Evolutionary conservation across 495 filamentous ascomycete species (phyloP).

Genomic region (Extremus antarcticus): DNA sequence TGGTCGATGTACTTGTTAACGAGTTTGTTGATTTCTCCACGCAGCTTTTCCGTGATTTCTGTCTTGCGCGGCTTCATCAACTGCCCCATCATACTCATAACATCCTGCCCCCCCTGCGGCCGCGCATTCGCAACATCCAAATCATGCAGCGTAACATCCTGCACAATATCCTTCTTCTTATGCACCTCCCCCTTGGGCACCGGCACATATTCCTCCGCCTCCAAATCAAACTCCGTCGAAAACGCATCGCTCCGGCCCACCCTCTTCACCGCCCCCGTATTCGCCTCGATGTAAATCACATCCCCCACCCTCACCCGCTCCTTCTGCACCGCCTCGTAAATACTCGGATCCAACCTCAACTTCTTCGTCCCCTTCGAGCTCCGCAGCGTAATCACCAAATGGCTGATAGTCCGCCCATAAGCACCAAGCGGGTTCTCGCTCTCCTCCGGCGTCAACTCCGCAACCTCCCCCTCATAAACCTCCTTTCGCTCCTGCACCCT

Average conservation of each 20-base stretch:
- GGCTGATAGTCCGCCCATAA: slow-evolving; percentile 89
- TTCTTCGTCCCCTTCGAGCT: slow-evolving; percentile 93
- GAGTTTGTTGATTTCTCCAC: slow-evolving; percentile 94
- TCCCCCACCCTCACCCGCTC: slow-evolving; percentile 92
- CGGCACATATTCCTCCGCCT: slow-evolving; percentile 96
- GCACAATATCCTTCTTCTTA: slow-evolving; percentile 99
- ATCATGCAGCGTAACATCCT: slow-evolving; percentile 94
- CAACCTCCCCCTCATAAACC: slow-evolving; percentile 96
- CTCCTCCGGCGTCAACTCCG: slow-evolving; percentile 88
- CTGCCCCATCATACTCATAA: slow-evolving; percentile 99
- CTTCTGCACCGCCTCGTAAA: slow-evolving; percentile 98
- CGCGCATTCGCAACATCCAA: slow-evolving; percentile 92
- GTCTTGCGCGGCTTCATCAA: slow-evolving; percentile 99
- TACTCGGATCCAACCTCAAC: slow-evolving; percentile 86
- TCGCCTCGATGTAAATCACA: slow-evolving; percentile 97
- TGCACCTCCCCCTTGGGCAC: slow-evolving; percentile 98
- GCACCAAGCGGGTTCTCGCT: slow-evolving; percentile 95
- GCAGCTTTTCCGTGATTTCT: slow-evolving; percentile 93
- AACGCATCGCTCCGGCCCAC: slow-evolving; percentile 93
- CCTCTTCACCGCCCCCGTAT: slow-evolving; percentile 92
- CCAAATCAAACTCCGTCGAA: slow-evolving; percentile 94
- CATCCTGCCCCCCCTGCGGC: slow-evolving; percentile 91
- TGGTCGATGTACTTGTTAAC: slow-evolving; percentile 97
- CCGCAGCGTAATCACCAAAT: slow-evolving; percentile 79
- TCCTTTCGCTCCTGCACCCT: slow-evolving; percentile 97